A percentile compares a stretch with the other conserved stretches of the same genome.
Evolutionary conservation across 1,284 basidiomycete genomes (phyloP).

Genomic region (Naganishia liquefaciens): DNA sequence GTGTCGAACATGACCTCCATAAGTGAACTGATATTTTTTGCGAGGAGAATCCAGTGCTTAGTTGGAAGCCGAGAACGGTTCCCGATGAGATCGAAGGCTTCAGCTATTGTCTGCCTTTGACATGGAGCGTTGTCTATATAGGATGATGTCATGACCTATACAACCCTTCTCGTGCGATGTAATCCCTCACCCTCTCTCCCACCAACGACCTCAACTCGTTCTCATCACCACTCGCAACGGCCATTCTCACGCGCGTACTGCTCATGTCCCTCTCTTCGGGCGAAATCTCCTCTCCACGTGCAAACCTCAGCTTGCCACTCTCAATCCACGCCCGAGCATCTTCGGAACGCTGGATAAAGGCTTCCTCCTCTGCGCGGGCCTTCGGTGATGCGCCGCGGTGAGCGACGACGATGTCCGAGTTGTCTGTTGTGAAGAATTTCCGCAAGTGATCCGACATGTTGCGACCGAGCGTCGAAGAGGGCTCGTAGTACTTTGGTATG

Average conservation of each 20-base stretch:
- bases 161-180: conserved; percentile 59
- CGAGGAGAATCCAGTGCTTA: too few species aligned
- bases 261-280: conserved; percentile 62
- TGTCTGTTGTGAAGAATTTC: conserved; percentile 62
- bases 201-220: conserved; percentile 56
- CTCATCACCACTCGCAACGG: conserved; percentile 53
- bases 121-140: not conserved
- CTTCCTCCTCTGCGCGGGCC: conserved; percentile 44
- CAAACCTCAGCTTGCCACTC: conserved; percentile 56
- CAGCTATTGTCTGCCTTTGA: too few species aligned
- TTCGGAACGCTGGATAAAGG: conserved; percentile 19
- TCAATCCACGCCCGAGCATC: conserved; percentile 57
- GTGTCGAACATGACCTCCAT: too few species aligned
- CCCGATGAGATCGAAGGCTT: too few species aligned
- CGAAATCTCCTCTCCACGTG: conserved; percentile 55
- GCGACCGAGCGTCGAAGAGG: conserved; percentile 53
- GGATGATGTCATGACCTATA: conserved; percentile 54
- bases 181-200: conserved; percentile 55
- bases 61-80: too few species aligned
- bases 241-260: conserved; percentile 69
- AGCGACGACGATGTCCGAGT: conserved; percentile 72
- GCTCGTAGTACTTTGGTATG: conserved; percentile 71
- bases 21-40: too few species aligned
- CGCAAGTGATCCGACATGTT: conserved; percentile 62
- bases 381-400: conserved; percentile 55